Conservation (phyloP, 345 rosid genomes). For the Euphorbia peplus region DNA sequence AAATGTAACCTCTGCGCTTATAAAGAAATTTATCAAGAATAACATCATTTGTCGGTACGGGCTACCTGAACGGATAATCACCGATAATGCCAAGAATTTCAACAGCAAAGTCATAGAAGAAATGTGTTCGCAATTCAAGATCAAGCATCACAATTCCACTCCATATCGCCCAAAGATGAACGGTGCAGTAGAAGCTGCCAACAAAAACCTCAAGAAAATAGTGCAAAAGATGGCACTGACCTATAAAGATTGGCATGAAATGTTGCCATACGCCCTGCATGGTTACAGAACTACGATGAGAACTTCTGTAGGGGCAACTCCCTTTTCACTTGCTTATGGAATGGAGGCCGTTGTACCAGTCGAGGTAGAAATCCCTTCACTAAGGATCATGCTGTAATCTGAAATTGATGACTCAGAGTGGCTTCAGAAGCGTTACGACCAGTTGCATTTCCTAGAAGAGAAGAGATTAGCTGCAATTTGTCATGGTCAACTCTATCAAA, state of each 20-base stretch:
- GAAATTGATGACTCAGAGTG: not conserved
- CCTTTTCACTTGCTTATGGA: not conserved
- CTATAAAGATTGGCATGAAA: no score
- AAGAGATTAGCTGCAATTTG: not conserved
- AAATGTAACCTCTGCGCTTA: not conserved
- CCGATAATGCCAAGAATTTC: not conserved
- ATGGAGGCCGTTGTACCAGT: not conserved
- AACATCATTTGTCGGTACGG: not conserved
- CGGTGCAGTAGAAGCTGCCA: not conserved
- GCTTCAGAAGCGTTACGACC: not conserved
- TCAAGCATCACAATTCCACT: not conserved
- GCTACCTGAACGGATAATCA: not conserved
- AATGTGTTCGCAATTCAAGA: not conserved
- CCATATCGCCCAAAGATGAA: not conserved
- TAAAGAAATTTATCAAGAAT: not conserved
- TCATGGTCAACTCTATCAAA: constrained; percentile 3
- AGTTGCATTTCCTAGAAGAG: not conserved
- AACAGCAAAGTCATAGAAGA: not conserved
- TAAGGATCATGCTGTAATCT: not conserved
- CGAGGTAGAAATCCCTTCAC: not conserved
- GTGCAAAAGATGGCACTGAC: not conserved
- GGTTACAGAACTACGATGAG: not conserved
- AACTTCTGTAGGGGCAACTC: not conserved
- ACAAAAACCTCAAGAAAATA: not conserved
- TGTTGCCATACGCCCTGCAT: not conserved